Evolutionary conservation across 257 asterid genomes (phyloP).

Genomic region (Lithospermum erythrorhizon): DNA sequence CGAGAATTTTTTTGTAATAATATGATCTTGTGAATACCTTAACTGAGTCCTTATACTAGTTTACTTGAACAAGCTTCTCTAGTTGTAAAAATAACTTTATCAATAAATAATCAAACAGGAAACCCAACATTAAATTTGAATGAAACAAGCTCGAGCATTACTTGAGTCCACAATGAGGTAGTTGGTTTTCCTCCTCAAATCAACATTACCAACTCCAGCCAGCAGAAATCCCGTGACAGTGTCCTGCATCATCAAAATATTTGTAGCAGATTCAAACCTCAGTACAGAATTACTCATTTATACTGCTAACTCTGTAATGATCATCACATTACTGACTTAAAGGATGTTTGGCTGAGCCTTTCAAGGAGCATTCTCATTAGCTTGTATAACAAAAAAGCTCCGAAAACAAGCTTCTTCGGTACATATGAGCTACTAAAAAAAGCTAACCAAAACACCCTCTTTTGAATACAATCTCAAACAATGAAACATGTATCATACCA

Average conservation of each 20-base stretch:
- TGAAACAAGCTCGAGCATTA: slow-evolving; percentile 24
- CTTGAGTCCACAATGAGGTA: slow-evolving; percentile 92
- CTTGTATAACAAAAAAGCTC: too few relatives aligned
- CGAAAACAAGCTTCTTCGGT: too few relatives aligned
- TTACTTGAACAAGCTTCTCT: background rate
- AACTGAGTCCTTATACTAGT: too few relatives aligned
- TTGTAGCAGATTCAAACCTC: slow-evolving; percentile 6
- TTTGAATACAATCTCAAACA: background rate
- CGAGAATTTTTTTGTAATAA: too few relatives aligned
- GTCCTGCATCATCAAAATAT: slow-evolving; percentile 39
- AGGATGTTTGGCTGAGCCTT: background rate
- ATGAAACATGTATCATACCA: too few relatives aligned
- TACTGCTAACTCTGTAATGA: background rate
- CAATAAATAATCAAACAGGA: background rate
- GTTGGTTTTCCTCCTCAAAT: slow-evolving; percentile 84
- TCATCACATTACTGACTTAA: background rate
- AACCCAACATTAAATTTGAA: background rate
- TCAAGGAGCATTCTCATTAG: too few relatives aligned
- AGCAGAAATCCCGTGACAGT: slow-evolving; percentile 83
- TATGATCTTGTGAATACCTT: too few relatives aligned
- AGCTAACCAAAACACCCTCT: background rate
- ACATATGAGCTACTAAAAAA: background rate
- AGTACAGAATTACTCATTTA: background rate
- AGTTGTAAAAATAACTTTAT: background rate
- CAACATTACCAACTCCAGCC: slow-evolving; percentile 99